Percentiles rank a stretch among this genome's conserved stretches.
phyloP scores from a whole-genome alignment of 1,284 basidiomycete species.

The Volvariella volvacea region DNA sequence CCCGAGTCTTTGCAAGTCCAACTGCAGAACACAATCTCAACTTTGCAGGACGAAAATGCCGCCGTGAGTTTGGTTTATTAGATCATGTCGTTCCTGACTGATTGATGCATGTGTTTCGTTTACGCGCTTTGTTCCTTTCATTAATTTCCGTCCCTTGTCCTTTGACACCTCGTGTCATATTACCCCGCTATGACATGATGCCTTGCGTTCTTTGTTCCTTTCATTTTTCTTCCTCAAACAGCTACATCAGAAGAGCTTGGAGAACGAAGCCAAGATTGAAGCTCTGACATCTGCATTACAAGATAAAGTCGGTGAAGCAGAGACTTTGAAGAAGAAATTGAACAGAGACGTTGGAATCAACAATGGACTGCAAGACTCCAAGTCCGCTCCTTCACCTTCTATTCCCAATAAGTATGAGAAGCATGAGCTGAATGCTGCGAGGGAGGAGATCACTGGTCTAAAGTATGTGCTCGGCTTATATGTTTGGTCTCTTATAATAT shows the following conservation, averaged over 20 bases:
- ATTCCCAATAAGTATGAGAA: conserved; percentile 30
- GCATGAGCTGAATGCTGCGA: conserved; percentile 40
- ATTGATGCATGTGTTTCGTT: too few species aligned
- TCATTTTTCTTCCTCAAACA: not conserved
- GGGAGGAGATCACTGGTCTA: conserved; percentile 69
- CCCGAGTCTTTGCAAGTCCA: too few species aligned
- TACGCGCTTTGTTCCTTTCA: too few species aligned
- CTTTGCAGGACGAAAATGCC: too few species aligned
- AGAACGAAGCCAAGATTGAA: too few species aligned
- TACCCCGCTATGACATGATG: too few species aligned
- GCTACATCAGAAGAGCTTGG: too few species aligned
- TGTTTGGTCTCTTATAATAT: conserved; percentile 1
- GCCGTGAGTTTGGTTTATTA: too few species aligned
- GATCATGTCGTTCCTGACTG: too few species aligned
- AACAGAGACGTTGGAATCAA: conserved; percentile 13
- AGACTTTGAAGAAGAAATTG: conserved; percentile 44
- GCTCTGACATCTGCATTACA: conserved; percentile 29
- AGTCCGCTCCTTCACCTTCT: conserved; percentile 17
- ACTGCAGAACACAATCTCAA: too few species aligned
- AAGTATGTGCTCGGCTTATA: conserved; percentile 47
- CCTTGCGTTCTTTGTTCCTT: not conserved
- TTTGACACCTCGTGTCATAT: too few species aligned
- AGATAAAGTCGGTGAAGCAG: conserved; percentile 44
- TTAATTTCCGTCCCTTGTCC: too few species aligned
- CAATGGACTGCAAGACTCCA: conserved; percentile 10